Base-by-base conservation (phyloP, 1,284 basidiomycete genomes). In the Macrocybe sp. region DNA sequence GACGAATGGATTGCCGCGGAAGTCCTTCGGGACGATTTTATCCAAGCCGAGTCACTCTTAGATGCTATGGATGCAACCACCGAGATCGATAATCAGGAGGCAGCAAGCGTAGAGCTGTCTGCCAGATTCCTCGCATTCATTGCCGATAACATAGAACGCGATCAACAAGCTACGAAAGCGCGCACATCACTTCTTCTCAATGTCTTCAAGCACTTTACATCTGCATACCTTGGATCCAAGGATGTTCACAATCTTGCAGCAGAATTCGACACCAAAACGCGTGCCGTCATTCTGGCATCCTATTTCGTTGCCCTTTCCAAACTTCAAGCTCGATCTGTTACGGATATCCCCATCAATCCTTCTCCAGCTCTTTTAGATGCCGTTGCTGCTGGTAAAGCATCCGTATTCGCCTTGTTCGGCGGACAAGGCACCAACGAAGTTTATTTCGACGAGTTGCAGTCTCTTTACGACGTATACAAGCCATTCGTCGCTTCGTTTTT, bases 401-500 rank as follows among this genome's bases (percentile, higher is more conserved):
- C 89, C 51, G 73, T 97, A 55, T 97, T 90, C 71, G 96, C 91
- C 48, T 75, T 99, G 49, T 99, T 99, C 61, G 96, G 96, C 53
- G 97, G 97, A n/a, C 96, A 99, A 68, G 96, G 96, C 56, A 92
- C 89, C 56, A 98, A 98, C 67, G 96, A 99, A 70, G 89, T 96
- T 54, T 98, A 98, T 74, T 94, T 97, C 66, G 89, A 95, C 64
- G 96, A 98, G 73, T 81, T 99, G 14, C 90, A 97, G 71, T 74
- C 75, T 39, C 83, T 99, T 50, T 96, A 89, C 70, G 87, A 97
- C 69, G 86, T 84, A 51, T 98, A 97, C 77, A 82, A 78, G 55
- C 86, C 93, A 34, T 94, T 92, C 61, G 83, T 96, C 56, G 73
- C 78, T 40, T 70, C 84, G 35, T 81, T 91, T 72, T 69, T 97